Evolutionary conservation across 768 basidiomycete species (phyloP), one percentile per base, ranked within the genome.

Genomic region (Boletellus ananiceps): DNA sequence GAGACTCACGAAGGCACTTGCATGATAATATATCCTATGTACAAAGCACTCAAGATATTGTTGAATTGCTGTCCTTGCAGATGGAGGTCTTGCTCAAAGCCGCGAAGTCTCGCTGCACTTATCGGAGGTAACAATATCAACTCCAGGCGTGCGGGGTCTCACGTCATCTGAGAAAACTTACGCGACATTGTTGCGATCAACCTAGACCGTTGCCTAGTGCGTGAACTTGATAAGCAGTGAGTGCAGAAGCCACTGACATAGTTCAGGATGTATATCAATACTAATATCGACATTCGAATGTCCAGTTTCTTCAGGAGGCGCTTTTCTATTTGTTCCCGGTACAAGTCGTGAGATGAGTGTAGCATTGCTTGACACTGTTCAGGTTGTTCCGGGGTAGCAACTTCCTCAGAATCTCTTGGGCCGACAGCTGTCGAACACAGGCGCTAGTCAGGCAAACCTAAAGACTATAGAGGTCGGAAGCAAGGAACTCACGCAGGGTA

Each of bases 1-100:
- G 4, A 11, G 4, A 68, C 82, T 60, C 57, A 84, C 82, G 82
- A 85, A 31, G 86, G 86, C 46, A 89, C 76, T 62, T 89, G 87
- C 86, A 88, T 87, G 34, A 86, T 65, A 49, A 84, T 84, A 60
- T 88, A 88, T 14, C 84, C 85, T 29, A 84, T 72, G 55, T 84
- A 86, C 41, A 86, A 73, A 44, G 84, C 78, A 36, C 83, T 83
- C 36, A 89, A 65, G 14, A 88, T 66, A 0, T 84, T 82, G 11
- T 81, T 76, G 60, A 87, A 89, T 56, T 88, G 74, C 46, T 74
- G 67, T 34, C 79, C 82, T 53, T 76, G 66, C 15, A 89, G 71
- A 34, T 77, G 68, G 27, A 89, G 73, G 64, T 89, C 86, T 42
- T 73, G 69, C 59, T 86, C 83, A 46, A 89, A 84, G 0, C 87